phyloP scores from a whole-genome alignment of 169 alveolate genomes.

The Plasmodium berghei region DNA sequence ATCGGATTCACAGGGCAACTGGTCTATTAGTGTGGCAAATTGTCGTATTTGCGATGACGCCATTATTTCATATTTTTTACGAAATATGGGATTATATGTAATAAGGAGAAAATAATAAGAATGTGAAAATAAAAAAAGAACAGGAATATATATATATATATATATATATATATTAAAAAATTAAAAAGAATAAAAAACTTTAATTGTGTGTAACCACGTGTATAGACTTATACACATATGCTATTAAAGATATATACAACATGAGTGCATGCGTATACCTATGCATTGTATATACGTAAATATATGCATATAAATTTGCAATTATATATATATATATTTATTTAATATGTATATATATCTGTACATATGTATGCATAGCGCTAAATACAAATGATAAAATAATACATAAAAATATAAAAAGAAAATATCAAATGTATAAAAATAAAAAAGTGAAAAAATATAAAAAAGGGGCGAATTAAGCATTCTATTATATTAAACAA shows the following conservation, averaged over 20 bases:
- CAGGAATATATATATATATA: not conserved
- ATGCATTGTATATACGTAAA: too few species aligned
- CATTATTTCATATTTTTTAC: slow-evolving; percentile 52
- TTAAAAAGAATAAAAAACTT: too few species aligned
- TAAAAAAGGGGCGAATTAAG: slow-evolving; percentile 7
- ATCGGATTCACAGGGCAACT: slow-evolving; percentile 73
- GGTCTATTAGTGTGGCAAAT: slow-evolving; percentile 73
- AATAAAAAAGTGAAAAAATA: slow-evolving; percentile 15
- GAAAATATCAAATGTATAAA: not conserved
- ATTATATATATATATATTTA: not conserved
- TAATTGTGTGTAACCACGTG: not conserved
- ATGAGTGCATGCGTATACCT: not conserved
- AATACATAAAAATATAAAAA: slow-evolving; percentile 3
- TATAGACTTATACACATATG: not conserved
- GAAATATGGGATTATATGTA: slow-evolving; percentile 13
- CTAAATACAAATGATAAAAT: slow-evolving; percentile 6
- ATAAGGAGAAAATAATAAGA: not conserved
- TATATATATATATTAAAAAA: slow-evolving; percentile 1
- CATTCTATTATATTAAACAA: slow-evolving; percentile 6
- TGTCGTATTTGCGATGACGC: slow-evolving; percentile 76
- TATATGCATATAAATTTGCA: not conserved
- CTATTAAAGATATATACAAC: not conserved
- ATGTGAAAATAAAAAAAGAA: not conserved
- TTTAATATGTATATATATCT: not conserved
- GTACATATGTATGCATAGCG: slow-evolving; percentile 2